Conservation (phyloP, 1,139 yeast species). For the Blastobotrys elegans region DNA sequence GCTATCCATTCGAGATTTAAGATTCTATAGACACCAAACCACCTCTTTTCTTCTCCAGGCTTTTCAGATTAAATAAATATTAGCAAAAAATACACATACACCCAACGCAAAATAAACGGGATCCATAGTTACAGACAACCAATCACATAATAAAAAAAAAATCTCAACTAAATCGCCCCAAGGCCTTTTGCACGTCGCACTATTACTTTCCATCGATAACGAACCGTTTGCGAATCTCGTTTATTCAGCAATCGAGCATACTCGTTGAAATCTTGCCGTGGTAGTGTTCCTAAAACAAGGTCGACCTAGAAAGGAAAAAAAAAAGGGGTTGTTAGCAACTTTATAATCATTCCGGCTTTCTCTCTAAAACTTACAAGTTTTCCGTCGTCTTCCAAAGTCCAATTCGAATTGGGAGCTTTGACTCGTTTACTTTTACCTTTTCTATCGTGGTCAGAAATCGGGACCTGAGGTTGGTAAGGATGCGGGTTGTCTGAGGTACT, state of each 20-base stretch:
- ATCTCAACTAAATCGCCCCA: not conserved
- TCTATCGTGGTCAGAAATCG: conserved; percentile 6
- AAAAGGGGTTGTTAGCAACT: too few species aligned
- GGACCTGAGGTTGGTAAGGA: not conserved
- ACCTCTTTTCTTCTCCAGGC: too few species aligned
- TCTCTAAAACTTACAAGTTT: too few species aligned
- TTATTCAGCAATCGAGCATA: conserved; percentile 33
- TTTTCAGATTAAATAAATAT: too few species aligned
- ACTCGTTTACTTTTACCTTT: conserved; percentile 21
- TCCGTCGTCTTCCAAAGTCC: conserved; percentile 34
- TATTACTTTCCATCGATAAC: conserved; percentile 35
- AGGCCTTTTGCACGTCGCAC: conserved; percentile 31
- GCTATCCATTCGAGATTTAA: too few species aligned
- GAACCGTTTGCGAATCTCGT: conserved; percentile 34
- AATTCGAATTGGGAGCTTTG: conserved; percentile 33
- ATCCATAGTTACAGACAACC: not conserved
- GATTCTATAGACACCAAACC: too few species aligned
- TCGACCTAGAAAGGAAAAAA: too few species aligned
- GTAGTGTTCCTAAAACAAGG: conserved; percentile 31
- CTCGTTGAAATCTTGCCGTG: conserved; percentile 33
- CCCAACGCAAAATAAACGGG: too few species aligned
- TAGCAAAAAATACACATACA: not conserved
- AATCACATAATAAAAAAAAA: not conserved
- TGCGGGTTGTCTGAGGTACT: not conserved
- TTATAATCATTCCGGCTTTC: too few species aligned